These are phyloP conservation scores for Vairimorpha necatrix DNA, from an alignment of 371 early-diverging fungal genomes.

Conservation along the genomic window DNA sequence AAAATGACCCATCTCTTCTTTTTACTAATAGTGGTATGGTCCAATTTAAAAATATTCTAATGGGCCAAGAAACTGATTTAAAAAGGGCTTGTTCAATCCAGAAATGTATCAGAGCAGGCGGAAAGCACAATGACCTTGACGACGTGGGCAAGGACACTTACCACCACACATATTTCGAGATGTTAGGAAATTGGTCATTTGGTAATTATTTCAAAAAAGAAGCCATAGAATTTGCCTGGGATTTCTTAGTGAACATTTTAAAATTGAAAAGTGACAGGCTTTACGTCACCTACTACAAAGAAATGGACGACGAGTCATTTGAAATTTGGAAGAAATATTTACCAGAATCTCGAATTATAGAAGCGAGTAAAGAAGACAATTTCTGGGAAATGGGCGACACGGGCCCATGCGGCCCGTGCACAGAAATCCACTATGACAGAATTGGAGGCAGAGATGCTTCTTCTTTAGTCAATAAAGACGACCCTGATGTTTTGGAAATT, in stretches of 20 bases:
- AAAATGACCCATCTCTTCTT: slow-evolving; percentile 89
- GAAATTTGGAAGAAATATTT: slow-evolving; percentile 83
- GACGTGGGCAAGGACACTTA: slow-evolving; percentile 99
- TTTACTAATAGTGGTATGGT: slow-evolving; percentile 99
- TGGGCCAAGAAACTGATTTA: slow-evolving; percentile 80
- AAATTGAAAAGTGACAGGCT: slow-evolving; percentile 77
- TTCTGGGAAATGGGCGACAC: slow-evolving; percentile 99
- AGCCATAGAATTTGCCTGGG: slow-evolving; percentile 84
- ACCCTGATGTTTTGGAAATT: slow-evolving; percentile 95
- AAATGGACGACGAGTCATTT: slow-evolving; percentile 86
- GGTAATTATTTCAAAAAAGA: slow-evolving; percentile 97
- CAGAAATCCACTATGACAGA: slow-evolving; percentile 97
- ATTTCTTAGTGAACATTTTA: slow-evolving; percentile 81
- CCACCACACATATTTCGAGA: slow-evolving; percentile 99
- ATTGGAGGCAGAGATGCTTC: slow-evolving; percentile 86
- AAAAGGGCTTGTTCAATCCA: slow-evolving; percentile 87
- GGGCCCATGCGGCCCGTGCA: slow-evolving; percentile 99
- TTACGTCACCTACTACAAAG: slow-evolving; percentile 95
- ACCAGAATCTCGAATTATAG: slow-evolving; percentile 74
- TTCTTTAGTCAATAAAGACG: slow-evolving; percentile 88
- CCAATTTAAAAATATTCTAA: slow-evolving; percentile 95
- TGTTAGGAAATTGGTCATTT: slow-evolving; percentile 99
- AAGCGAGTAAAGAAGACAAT: slow-evolving; percentile 87
- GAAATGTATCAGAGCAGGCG: slow-evolving; percentile 69
- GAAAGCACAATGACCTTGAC: slow-evolving; percentile 99